Evolutionary conservation across 1,139 yeast species (phyloP).

Genomic region (Saccharomyces hybrid): DNA sequence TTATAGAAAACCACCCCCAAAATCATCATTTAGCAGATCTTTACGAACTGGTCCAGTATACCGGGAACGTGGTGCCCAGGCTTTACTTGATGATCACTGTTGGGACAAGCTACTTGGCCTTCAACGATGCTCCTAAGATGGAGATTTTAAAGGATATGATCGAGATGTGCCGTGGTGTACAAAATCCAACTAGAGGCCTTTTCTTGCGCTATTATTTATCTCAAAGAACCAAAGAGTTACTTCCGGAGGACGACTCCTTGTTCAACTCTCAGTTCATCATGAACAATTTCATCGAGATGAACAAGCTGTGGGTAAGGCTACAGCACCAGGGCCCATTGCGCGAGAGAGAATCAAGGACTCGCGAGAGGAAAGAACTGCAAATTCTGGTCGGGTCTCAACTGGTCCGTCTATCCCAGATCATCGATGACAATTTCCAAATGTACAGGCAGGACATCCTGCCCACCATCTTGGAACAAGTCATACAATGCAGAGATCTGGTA

Average conservation of each 20-base stretch:
- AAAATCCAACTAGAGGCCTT: conserved; percentile 85
- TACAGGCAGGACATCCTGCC: conserved; percentile 69
- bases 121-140: conserved; percentile 69
- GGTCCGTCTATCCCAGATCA: conserved; percentile 80
- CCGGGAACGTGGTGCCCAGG: conserved; percentile 88
- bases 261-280: conserved; percentile 66
- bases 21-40: conserved; percentile 79
- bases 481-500: conserved; percentile 83
- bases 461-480: conserved; percentile 76
- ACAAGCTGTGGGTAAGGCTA: conserved; percentile 90
- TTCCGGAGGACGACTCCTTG: conserved; percentile 36
- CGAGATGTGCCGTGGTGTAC: conserved; percentile 98
- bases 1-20: conserved; percentile 56
- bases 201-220: conserved; percentile 83
- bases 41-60: conserved; percentile 91
- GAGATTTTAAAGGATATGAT: conserved; percentile 94
- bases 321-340: conserved; percentile 94
- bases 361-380: conserved; percentile 82
- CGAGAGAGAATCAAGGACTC: conserved; percentile 65
- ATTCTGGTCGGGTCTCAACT: conserved; percentile 89
- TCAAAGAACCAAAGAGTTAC: conserved; percentile 69
- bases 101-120: conserved; percentile 80
- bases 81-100: conserved; percentile 91
- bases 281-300: conserved; percentile 91
- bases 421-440: conserved; percentile 52